Conservation (phyloP, 129 eudicot genomes). For the Heracleum sosnowskyi region DNA sequence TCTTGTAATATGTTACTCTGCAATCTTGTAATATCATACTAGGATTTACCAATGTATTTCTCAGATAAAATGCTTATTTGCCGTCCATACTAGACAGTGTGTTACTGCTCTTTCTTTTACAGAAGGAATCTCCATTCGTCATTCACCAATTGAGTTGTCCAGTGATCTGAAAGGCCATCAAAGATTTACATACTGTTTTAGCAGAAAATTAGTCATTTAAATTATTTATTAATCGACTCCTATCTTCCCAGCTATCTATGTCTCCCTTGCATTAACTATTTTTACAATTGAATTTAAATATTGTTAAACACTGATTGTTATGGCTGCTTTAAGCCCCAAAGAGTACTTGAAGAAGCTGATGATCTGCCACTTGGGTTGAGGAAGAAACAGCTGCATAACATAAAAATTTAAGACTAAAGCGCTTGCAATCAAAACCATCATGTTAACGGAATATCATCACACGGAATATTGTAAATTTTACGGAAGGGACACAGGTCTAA, state of each 20-base stretch:
- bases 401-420: not conserved
- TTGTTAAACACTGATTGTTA: not conserved
- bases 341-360: conserved; percentile 13
- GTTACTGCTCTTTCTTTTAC: conserved; percentile 18
- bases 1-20: no score
- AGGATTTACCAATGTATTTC: no score
- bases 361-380: conserved; percentile 24
- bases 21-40: no score
- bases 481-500: no score
- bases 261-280: not conserved
- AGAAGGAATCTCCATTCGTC: conserved; percentile 40
- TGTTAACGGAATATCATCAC: not conserved
- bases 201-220: not conserved
- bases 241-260: not conserved
- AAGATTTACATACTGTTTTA: not conserved
- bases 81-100: conserved; percentile 17
- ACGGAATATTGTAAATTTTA: not conserved
- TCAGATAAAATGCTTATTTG: no score
- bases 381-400: conserved; percentile 32
- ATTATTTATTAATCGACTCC: not conserved
- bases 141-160: conserved; percentile 34
- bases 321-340: not conserved
- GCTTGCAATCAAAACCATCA: not conserved
- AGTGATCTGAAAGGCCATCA: conserved; percentile 31
- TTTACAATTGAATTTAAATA: not conserved